Base-by-base conservation (phyloP, 257 asterid genomes). In the Forsythia viridissima region DNA sequence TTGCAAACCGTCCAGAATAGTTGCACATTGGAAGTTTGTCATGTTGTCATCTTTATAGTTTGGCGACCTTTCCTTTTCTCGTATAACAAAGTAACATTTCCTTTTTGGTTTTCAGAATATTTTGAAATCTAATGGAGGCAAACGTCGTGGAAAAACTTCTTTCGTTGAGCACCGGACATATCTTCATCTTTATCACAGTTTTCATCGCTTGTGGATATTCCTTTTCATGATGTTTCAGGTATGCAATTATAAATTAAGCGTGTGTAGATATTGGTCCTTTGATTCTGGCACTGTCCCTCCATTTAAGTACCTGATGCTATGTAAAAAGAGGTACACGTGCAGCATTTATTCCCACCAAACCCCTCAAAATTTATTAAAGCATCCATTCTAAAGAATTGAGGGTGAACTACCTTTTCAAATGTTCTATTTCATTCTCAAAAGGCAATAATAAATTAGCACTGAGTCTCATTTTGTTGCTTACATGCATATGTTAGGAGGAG, bases 161-260 rank as follows among this genome's bases (percentile, higher is more conserved):
- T 96, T 96, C 86, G 98, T 96, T 80, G 99, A 96, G 85, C 99
- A 96, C 82, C 85, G 98, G 79, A 91, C 97, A n/a, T 93, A 90
- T 88, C 94, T 96, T 79, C 99, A 96, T 90, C 97, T 96, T 80
- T 96, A 96, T 85, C 99, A 96, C 84, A 96, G 99, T 86, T 96
- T 96, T 74, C 97, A 96, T 85, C 97, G 99, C 68, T 97, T 96
- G 59, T 96, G 99, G 99, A 90, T 96, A 82, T 96, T 96, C 86
- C 96, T 96, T 76, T 36, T 92, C 82, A 87, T 96, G 90, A 90
- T 96, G 97, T 96, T 96, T 86, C 99, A 96, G 99, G 99, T 96
- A 79, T 83, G 87, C 72, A 46, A 66, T 41, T 16, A 8, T 63
- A 21, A 63, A 8, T 8, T 9, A 24, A 30, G 3, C 24, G 6